Percentiles rank a stretch among this genome's conserved stretches.
Conservation (phyloP, 225 moss, liverwort and hornwort species). For the Asterella californica region DNA sequence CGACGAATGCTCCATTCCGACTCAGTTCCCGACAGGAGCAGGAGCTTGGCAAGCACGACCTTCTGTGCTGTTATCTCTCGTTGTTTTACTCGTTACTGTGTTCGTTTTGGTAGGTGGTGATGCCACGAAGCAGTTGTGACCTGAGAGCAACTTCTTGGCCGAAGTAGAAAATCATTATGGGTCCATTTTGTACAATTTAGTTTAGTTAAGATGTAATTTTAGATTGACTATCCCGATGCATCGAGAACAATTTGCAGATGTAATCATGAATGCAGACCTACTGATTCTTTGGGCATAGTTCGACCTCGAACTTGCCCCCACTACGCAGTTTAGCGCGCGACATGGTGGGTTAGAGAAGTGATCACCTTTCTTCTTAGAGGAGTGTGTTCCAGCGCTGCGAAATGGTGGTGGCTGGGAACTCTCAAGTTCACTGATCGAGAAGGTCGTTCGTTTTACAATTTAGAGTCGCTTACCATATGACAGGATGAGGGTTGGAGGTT, state of each 20-base stretch:
- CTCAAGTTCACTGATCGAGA: constrained; percentile 1
- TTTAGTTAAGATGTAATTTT: constrained; percentile 19
- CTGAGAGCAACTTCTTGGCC: neutral
- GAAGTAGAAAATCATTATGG: neutral
- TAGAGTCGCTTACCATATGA: constrained; percentile 5
- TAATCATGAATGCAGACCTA: constrained; percentile 26
- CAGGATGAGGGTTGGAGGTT: constrained; percentile 4
- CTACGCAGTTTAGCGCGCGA: constrained; percentile 13
- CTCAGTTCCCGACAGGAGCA: constrained; percentile 32
- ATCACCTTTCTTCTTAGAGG: neutral
- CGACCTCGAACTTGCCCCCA: constrained; percentile 9
- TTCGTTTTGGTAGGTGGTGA: constrained; percentile 18
- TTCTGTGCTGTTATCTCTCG: constrained; percentile 17
- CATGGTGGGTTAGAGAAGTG: constrained; percentile 7
- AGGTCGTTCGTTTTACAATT: constrained; percentile 11
- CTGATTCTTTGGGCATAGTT: constrained; percentile 25
- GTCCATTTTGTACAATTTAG: constrained; percentile 32
- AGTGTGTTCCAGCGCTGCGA: constrained; percentile 20
- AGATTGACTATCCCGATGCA: constrained; percentile 11
- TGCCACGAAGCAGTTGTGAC: constrained; percentile 18
- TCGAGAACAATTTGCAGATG: constrained; percentile 10
- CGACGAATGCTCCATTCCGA: constrained; percentile 58
- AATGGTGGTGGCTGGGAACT: constrained; percentile 12
- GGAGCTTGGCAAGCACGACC: constrained; percentile 25
- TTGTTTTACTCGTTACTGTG: constrained; percentile 12